Conservation (phyloP, 768 basidiomycete species). For the Pisolithus microcarpus region DNA sequence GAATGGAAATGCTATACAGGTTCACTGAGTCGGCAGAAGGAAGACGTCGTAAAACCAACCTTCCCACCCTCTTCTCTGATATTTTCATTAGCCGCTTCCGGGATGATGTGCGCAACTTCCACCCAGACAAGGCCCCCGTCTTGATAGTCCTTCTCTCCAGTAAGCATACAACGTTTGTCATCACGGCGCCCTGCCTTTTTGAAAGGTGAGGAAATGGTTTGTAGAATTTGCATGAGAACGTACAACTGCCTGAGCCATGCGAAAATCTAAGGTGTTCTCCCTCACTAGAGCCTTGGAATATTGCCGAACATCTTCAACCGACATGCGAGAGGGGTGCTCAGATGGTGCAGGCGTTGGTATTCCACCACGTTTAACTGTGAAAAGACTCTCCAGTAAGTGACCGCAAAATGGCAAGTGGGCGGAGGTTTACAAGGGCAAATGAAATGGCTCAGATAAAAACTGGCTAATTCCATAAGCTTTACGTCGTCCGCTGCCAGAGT, state of each 20-base stretch:
- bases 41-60: not conserved
- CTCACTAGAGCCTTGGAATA: not conserved
- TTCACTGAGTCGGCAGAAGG: not conserved
- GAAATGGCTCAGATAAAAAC: not conserved
- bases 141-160: too few species aligned
- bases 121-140: not conserved
- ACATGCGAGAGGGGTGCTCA: slow-evolving; percentile 10
- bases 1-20: not conserved
- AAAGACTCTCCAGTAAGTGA: not conserved
- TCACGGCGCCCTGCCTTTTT: slow-evolving; percentile 18
- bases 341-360: slow-evolving; percentile 14
- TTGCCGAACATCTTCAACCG: slow-evolving; percentile 8
- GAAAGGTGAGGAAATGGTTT: not conserved
- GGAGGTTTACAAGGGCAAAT: not conserved
- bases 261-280: slow-evolving; percentile 6
- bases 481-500: not conserved
- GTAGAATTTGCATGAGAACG: not conserved
- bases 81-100: not conserved
- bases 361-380: slow-evolving; percentile 3
- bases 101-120: not conserved
- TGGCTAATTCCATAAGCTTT: not conserved
- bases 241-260: slow-evolving; percentile 7
- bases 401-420: not conserved
- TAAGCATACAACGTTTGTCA: slow-evolving; percentile 14
- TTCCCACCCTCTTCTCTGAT: not conserved